phyloP scores from a whole-genome alignment of 2,329 filamentous ascomycete species.

The Fusarium nelsonii region DNA sequence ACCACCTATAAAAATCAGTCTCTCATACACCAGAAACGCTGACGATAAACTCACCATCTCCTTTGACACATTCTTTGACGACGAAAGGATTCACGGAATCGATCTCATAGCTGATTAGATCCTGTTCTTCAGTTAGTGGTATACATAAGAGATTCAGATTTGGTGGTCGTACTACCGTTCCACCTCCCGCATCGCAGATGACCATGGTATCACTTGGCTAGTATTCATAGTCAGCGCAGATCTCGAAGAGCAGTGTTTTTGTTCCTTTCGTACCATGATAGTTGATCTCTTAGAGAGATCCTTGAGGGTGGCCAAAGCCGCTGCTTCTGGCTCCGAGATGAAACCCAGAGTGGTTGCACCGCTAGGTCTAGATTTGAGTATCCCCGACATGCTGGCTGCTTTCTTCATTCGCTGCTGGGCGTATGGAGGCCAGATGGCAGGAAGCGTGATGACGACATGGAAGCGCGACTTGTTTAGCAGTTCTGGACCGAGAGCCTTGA shows the following conservation, averaged over 20 bases:
- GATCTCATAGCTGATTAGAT: constrained; percentile 57
- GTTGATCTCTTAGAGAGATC: constrained; percentile 44
- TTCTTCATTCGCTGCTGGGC: constrained; percentile 53
- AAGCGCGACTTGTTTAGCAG: constrained; percentile 45
- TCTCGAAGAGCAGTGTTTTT: rapidly evolving
- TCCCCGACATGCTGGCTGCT: constrained; percentile 52
- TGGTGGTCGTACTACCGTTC: constrained; percentile 49
- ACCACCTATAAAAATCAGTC: constrained; percentile 43
- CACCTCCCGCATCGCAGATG: constrained; percentile 55
- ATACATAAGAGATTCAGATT: rapidly evolving
- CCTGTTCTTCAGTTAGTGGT: constrained; percentile 38
- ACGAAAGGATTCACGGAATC: constrained; percentile 37
- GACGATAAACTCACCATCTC: constrained; percentile 49
- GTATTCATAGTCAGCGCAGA: background rate
- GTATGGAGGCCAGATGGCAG: constrained; percentile 60
- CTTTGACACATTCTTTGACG: constrained; percentile 54
- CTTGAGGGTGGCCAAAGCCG: constrained; percentile 55
- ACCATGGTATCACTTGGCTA: constrained; percentile 46
- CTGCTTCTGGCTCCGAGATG: constrained; percentile 60
- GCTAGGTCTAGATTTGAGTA: constrained; percentile 46
- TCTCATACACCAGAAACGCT: too few relatives aligned
- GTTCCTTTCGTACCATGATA: constrained; percentile 29
- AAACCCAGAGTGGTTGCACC: constrained; percentile 52
- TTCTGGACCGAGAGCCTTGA: constrained; percentile 18
- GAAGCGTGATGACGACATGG: constrained; percentile 57